Evolutionary conservation across 73 alveolate genomes (phyloP).

Genomic region (Symbiodinium pilosum): DNA sequence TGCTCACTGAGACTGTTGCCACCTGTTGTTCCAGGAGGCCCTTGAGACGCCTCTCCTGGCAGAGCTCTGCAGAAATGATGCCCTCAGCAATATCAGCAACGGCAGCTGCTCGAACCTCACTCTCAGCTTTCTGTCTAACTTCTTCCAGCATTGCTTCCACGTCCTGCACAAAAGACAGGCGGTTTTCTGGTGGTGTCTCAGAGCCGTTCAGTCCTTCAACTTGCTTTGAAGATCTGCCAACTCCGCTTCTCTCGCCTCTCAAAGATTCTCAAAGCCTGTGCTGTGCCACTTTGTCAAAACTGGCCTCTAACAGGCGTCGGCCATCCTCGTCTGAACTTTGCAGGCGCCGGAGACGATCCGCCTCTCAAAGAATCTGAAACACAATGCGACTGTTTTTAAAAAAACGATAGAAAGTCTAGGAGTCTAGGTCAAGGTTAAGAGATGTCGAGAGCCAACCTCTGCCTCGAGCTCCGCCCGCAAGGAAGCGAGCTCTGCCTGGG

Average conservation of each 20-base stretch:
- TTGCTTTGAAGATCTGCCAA: not conserved
- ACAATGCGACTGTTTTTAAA: too few species aligned
- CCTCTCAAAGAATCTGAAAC: conserved; percentile 6
- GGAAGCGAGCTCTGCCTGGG: conserved; percentile 30
- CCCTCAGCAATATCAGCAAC: not conserved
- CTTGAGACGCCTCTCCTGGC: not conserved
- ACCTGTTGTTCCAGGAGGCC: not conserved
- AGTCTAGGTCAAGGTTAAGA: too few species aligned
- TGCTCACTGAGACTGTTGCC: not conserved
- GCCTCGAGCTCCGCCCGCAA: conserved; percentile 57
- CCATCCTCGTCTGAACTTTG: conserved; percentile 31
- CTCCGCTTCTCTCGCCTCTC: not conserved
- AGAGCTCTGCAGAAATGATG: not conserved
- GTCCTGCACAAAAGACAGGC: not conserved
- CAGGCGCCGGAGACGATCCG: not conserved
- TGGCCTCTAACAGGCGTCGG: conserved; percentile 41
- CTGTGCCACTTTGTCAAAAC: not conserved
- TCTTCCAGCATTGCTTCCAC: not conserved
- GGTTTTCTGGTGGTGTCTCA: not conserved
- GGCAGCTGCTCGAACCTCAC: not conserved
- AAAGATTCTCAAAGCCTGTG: not conserved
- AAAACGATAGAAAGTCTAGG: too few species aligned
- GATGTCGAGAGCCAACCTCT: not conserved
- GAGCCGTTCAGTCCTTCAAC: not conserved
- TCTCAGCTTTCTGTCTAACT: not conserved